Base-by-base conservation (phyloP, 805 yeast species). In the Wickerhamiella vanderwaltii region DNA sequence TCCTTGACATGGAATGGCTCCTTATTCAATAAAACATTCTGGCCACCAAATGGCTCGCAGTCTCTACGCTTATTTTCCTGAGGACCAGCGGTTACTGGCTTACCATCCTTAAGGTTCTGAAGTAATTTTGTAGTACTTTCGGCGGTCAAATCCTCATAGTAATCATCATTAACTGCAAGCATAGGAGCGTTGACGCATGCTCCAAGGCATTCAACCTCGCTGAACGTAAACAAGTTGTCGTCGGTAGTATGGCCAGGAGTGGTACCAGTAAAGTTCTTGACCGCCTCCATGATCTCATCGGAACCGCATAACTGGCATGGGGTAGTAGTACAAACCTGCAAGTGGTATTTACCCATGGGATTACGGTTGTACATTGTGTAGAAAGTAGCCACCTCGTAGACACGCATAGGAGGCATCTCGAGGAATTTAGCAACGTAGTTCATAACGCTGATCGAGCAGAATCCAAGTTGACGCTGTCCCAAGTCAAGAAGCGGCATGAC, bases 351-450 rank as follows among this genome's bases (percentile, higher is more conserved):
- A 46, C 94, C 94, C 72, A 84, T 76, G 38, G 94, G 94, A 49
- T 72, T 68, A 60, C 91, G 74, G 65, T 80, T 80, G 67, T 77
- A 83, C 94, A 83, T 84, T 52, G 94, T 83, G 65, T 83, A 83
- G 66, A 83, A 83, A 31, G 94, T 80, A 24, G 94, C 94, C 49
- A 83, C 94, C 61, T 83, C 93, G 61, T 83, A 83, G 23, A 83
- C 94, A 64, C 94, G 74, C 94, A 83, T 83, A 46, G 94, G 93
- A 23, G 94, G 94, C 77, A 84, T 79, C 54, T 81, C 88, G 54
- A 82, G 69, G 56, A 79, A 54, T 61, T 78, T 75, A 41, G 94
- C 94, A 39, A 83, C 94, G 58, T 84, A 79, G 66, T 83, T 82
- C 94, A 83, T 83, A 48, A 82, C 91, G 25, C 84, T 69, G 52